Evolutionary conservation across 176 grass and related monocot species (phyloP).

Genomic region (Carex pumila): DNA sequence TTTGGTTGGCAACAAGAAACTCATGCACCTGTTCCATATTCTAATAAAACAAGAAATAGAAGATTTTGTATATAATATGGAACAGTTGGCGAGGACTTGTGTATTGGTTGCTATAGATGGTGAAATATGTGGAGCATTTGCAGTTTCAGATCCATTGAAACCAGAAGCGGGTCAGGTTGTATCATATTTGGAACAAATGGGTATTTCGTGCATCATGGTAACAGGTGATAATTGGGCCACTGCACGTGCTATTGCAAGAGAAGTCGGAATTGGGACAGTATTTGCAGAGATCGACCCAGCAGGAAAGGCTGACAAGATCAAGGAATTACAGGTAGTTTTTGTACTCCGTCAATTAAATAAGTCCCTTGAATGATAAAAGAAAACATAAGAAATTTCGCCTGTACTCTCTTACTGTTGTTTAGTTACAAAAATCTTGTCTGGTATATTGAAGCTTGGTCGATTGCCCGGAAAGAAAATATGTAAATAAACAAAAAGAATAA

Average conservation of each 20-base stretch:
- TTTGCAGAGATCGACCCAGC: constrained; percentile 83
- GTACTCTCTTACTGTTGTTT: background rate
- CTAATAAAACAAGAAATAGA: constrained; percentile 45
- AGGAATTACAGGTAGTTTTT: constrained; percentile 71
- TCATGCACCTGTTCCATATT: constrained; percentile 74
- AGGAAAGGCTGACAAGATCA: constrained; percentile 91
- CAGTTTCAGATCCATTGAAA: constrained; percentile 89
- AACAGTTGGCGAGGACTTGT: constrained; percentile 76
- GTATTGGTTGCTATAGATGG: constrained; percentile 73
- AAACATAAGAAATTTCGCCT: background rate
- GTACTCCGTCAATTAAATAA: background rate
- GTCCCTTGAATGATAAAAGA: background rate
- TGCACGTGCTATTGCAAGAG: constrained; percentile 78
- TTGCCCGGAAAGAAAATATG: background rate
- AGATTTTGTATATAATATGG: constrained; percentile 54
- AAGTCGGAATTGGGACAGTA: constrained; percentile 64
- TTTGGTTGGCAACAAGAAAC: constrained; percentile 85
- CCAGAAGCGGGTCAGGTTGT: constrained; percentile 68
- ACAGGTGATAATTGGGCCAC: constrained; percentile 97
- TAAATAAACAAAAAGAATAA: background rate
- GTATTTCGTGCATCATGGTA: constrained; percentile 92
- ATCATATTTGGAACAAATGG: constrained; percentile 69
- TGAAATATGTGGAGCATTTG: constrained; percentile 64
- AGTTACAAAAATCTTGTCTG: background rate
- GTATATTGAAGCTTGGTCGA: background rate